Evolutionary conservation across 179 eudicot species (phyloP).

Genomic region (Beta macrorhiza): DNA sequence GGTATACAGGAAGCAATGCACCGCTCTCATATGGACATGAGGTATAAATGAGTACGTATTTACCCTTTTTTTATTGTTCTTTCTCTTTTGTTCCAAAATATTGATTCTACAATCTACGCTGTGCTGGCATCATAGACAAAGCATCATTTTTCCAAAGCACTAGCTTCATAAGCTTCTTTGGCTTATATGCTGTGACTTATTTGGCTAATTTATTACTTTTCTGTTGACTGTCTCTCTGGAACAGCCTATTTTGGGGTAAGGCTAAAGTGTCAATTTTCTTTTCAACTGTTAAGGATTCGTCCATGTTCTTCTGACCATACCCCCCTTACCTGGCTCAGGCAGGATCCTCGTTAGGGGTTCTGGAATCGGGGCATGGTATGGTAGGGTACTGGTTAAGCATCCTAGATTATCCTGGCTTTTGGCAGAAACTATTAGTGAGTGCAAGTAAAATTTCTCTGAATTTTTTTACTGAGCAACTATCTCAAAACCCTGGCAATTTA

Average conservation of each 20-base stretch:
- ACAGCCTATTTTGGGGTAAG: neutral
- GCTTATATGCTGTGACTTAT: neutral
- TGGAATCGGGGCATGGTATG: neutral
- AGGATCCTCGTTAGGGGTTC: neutral
- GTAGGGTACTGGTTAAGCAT: neutral
- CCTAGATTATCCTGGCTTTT: neutral
- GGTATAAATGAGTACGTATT: constrained; percentile 62
- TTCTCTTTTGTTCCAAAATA: neutral
- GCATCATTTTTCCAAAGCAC: neutral
- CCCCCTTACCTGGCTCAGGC: neutral
- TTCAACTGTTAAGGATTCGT: neutral
- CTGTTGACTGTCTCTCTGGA: neutral
- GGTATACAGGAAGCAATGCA: constrained; percentile 98
- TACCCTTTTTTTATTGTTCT: constrained; percentile 18
- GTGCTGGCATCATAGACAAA: neutral
- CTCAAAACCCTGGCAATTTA: neutral
- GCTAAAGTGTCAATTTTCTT: neutral
- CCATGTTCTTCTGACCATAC: neutral
- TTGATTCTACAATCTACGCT: neutral
- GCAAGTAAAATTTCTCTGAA: neutral
- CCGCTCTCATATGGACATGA: constrained; percentile 92
- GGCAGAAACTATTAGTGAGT: neutral
- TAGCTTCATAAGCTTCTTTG: neutral
- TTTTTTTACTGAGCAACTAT: neutral
- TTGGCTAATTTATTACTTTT: neutral